Conservation (phyloP, 345 rosid species). For the Aegle marmelos region DNA sequence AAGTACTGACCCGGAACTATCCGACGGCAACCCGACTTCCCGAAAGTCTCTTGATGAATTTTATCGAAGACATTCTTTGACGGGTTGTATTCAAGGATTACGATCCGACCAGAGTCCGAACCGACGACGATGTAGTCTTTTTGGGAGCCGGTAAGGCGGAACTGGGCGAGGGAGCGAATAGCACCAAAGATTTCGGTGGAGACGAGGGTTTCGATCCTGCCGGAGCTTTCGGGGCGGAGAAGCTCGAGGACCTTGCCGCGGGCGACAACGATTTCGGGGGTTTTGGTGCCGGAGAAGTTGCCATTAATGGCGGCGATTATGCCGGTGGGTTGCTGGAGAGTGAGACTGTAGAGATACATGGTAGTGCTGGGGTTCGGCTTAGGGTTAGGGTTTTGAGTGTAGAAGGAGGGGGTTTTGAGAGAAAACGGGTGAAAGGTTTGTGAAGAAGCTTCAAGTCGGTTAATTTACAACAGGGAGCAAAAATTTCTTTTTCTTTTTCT, state of each 20-base stretch:
- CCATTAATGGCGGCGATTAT: constrained; percentile 80
- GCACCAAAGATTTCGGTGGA: constrained; percentile 95
- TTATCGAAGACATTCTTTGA: constrained; percentile 86
- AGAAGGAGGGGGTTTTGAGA: not conserved
- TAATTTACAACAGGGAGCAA: no score
- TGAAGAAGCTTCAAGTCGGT: not conserved
- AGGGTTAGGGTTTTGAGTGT: constrained; percentile 1
- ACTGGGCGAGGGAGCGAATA: constrained; percentile 81
- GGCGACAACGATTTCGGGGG: constrained; percentile 89
- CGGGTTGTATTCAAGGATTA: constrained; percentile 81
- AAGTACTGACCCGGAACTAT: constrained; percentile 95
- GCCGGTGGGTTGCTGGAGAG: constrained; percentile 94
- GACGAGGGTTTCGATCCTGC: constrained; percentile 83
- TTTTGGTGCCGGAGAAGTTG: constrained; percentile 91
- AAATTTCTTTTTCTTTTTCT: no score
- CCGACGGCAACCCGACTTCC: constrained; percentile 91
- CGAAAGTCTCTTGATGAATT: constrained; percentile 92
- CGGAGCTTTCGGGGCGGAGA: constrained; percentile 86
- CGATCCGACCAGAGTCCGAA: constrained; percentile 97
- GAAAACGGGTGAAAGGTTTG: not conserved
- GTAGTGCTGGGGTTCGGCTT: constrained; percentile 9
- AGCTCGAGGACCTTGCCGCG: constrained; percentile 95
- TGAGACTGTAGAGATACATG: constrained; percentile 93
- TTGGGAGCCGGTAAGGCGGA: constrained; percentile 85
- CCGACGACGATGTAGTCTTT: constrained; percentile 94